phyloP scores from a whole-genome alignment of 2,329 filamentous ascomycete species.

The Fusarium mangiferae region DNA sequence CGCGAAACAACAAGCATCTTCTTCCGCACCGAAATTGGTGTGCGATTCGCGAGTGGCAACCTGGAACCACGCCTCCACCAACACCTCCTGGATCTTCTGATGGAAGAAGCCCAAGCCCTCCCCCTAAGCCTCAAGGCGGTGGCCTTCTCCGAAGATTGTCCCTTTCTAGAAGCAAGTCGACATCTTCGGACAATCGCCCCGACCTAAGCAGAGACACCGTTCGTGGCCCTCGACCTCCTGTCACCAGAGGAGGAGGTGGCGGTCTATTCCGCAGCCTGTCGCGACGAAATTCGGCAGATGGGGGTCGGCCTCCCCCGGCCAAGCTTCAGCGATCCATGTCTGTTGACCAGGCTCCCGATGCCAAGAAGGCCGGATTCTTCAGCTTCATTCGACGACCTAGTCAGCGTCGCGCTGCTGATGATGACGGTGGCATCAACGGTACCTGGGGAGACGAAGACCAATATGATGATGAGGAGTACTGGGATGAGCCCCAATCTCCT shows the following conservation, averaged over 20 bases:
- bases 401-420: slow-evolving; percentile 53
- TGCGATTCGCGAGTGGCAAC: slow-evolving; percentile 85
- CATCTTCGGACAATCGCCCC: slow-evolving; percentile 49
- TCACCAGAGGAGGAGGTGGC: slow-evolving; percentile 55
- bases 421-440: slow-evolving; percentile 64
- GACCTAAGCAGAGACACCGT: slow-evolving; percentile 53
- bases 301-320: slow-evolving; percentile 47
- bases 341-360: slow-evolving; percentile 63
- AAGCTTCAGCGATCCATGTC: slow-evolving; percentile 69
- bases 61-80: slow-evolving; percentile 77
- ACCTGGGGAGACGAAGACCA: slow-evolving; percentile 58
- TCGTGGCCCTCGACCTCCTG: slow-evolving; percentile 59
- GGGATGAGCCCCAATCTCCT: slow-evolving; percentile 32
- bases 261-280: slow-evolving; percentile 59
- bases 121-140: slow-evolving; percentile 45
- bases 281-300: slow-evolving; percentile 48
- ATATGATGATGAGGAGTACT: slow-evolving; percentile 46
- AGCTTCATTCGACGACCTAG: slow-evolving; percentile 56
- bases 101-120: slow-evolving; percentile 55
- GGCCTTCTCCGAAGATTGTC: slow-evolving; percentile 60
- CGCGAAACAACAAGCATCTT: slow-evolving; percentile 89
- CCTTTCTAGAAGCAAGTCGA: slow-evolving; percentile 50
- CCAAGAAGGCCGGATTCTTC: slow-evolving; percentile 55
- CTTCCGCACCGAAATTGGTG: slow-evolving; percentile 96
- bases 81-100: slow-evolving; percentile 69